A percentile compares a stretch with the other conserved stretches of the same genome.
These are phyloP conservation scores for Spatholobus suberectus DNA, from an alignment of 306 rosid species.

Conservation along the genomic window DNA sequence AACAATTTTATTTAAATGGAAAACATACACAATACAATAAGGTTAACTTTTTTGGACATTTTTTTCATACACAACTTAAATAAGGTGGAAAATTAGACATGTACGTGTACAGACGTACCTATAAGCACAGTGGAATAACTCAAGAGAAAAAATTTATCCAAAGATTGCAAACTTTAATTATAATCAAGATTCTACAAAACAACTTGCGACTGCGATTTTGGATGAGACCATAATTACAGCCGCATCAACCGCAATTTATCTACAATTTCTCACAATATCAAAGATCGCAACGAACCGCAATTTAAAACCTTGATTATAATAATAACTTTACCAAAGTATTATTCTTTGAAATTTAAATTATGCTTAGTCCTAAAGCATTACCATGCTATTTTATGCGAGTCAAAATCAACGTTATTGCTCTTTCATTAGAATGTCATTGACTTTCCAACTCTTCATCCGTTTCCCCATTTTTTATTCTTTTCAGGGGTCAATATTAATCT, in stretches of 20 bases:
- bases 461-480: background rate
- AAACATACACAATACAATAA: background rate
- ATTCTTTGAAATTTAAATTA: conserved; percentile 16
- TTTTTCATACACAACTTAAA: background rate
- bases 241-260: background rate
- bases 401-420: background rate
- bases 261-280: background rate
- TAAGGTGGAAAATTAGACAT: background rate
- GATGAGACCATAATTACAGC: background rate
- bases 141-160: background rate
- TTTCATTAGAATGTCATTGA: conserved; percentile 20
- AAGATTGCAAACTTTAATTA: background rate
- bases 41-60: background rate
- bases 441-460: background rate
- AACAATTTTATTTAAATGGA: background rate
- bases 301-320: background rate
- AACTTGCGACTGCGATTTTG: background rate
- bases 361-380: background rate
- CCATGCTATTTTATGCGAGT: background rate
- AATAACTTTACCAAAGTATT: background rate
- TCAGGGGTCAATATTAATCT: background rate
- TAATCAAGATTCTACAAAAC: background rate
- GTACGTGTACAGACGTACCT: background rate
- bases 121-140: background rate
- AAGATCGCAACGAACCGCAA: no score